phyloP scores from a whole-genome alignment of 352 stramenopile species.

The Pythium graminicola region DNA sequence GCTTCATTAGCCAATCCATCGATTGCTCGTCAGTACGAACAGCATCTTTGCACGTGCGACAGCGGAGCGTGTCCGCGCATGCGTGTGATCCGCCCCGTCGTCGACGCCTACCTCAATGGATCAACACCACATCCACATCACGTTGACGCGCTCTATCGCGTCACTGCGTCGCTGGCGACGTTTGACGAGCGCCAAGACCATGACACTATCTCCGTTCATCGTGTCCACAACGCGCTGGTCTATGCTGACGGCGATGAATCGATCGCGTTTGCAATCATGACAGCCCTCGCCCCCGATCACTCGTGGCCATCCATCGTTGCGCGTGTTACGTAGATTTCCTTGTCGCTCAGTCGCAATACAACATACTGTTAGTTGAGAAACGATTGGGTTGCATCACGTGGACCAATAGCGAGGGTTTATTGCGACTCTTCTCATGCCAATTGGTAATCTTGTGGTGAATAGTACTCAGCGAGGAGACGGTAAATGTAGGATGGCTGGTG shows the following conservation, averaged over 20 bases:
- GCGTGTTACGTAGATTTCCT: neutral
- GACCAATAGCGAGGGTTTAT: too few species aligned
- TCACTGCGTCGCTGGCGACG: neutral
- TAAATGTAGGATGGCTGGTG: slow-evolving; percentile 99
- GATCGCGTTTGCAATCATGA: slow-evolving; percentile 1
- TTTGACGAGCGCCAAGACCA: neutral
- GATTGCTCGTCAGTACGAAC: slow-evolving; percentile 23
- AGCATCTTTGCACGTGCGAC: slow-evolving; percentile 13
- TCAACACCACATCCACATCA: neutral
- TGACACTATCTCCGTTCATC: neutral
- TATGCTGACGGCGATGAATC: neutral
- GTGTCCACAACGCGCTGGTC: neutral
- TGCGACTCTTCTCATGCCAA: slow-evolving; percentile 36
- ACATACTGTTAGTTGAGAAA: neutral
- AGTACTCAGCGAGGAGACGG: slow-evolving; percentile 96
- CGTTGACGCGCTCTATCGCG: neutral
- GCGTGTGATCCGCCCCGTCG: neutral
- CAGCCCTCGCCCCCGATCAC: neutral
- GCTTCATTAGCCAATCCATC: neutral
- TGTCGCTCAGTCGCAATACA: neutral
- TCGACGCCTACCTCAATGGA: slow-evolving; percentile 3
- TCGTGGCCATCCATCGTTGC: neutral
- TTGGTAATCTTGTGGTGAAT: slow-evolving; percentile 95
- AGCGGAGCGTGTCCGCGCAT: neutral
- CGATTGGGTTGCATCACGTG: too few species aligned